Evolutionary conservation across 257 asterid species (phyloP).

Genomic region (Rauvolfia tetraphylla): DNA sequence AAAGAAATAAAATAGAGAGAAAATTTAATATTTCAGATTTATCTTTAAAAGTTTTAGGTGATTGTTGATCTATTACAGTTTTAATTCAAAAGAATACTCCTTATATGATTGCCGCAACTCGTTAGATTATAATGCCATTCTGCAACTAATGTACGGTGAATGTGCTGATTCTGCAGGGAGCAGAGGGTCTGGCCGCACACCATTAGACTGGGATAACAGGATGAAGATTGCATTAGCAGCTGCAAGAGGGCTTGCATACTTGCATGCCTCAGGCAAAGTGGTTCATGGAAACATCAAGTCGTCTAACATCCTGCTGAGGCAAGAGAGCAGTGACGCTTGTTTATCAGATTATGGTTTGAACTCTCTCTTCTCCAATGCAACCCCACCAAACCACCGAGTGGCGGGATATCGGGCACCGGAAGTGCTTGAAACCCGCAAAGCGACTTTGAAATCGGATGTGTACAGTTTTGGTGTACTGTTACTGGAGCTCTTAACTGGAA

Average conservation of each 20-base stretch:
- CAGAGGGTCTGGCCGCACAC: slow-evolving; percentile 96
- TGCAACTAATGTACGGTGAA: not conserved
- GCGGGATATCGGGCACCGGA: slow-evolving; percentile 97
- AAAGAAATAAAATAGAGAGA: too few species aligned
- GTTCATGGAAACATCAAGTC: slow-evolving; percentile 96
- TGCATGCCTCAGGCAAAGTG: slow-evolving; percentile 61
- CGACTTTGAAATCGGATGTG: slow-evolving; percentile 72
- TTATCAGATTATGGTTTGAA: slow-evolving; percentile 82
- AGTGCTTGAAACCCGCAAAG: slow-evolving; percentile 77
- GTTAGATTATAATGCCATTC: not conserved
- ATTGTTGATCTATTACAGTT: not conserved
- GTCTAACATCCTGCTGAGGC: slow-evolving; percentile 79
- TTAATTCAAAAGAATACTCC: not conserved
- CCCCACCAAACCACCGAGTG: slow-evolving; percentile 70
- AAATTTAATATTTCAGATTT: too few species aligned
- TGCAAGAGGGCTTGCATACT: slow-evolving; percentile 81
- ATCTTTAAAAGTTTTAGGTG: not conserved
- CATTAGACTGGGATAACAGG: slow-evolving; percentile 91
- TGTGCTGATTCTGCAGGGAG: slow-evolving; percentile 46
- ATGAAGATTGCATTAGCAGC: slow-evolving; percentile 66
- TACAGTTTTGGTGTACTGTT: slow-evolving; percentile 84
- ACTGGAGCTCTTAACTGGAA: slow-evolving; percentile 81
- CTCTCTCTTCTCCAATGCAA: slow-evolving; percentile 58
- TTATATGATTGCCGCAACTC: too few species aligned
- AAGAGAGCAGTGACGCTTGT: slow-evolving; percentile 55